Base-by-base conservation (phyloP, 2,329 filamentous ascomycete genomes). In the Colletotrichum eleusines region DNA sequence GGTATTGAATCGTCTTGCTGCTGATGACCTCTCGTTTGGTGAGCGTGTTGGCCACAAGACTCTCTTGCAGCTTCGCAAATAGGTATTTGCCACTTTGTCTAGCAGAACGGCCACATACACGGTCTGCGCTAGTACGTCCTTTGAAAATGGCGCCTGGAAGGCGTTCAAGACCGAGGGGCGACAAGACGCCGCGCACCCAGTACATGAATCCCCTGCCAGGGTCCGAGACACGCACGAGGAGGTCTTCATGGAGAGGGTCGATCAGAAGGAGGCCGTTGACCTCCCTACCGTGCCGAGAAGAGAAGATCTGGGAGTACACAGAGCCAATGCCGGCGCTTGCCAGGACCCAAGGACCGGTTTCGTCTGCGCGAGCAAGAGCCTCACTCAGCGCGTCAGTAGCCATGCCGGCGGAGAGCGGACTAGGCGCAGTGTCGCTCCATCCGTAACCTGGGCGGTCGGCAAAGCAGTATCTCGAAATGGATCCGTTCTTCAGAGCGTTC, bases 61-160 rank as follows among this genome's bases (percentile, higher is more conserved):
- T 95, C 83, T 99, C 96, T 81, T 99, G 96, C 66, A 99, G 85
- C 81, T 95, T 93, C 5, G 94, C 92, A 79, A 97, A 97, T 80
- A 98, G 91, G 79, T 89, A 91, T 79, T 95, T 97, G 72, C 93
- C 93, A 31, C 86, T 87, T 80, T 97, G 94, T 77, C 94, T 92
- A 0, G 94, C 90, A 6, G 90, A 89, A 54, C 89, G 87, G 16
- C 96, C 96, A 80, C 92, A 97, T 14, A 97, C 90, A 12, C 96
- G 91, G 79, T 98, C 95, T 78, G 92, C 89, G 46, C 93, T 90
- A 1, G 87, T 92, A 50, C 94, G 92, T 46, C 94, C 94, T 63
- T 89, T 89, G 84, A 98, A 93, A 7, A 98, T 81, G 9, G 95
- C 94, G 0, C 92, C 95, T 0, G 90, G 87, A 42, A 97, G 85